Evolutionary conservation across 768 basidiomycete species (phyloP), one percentile per base, ranked within the genome.

Genomic region (Mycena olivaceomarginata): DNA sequence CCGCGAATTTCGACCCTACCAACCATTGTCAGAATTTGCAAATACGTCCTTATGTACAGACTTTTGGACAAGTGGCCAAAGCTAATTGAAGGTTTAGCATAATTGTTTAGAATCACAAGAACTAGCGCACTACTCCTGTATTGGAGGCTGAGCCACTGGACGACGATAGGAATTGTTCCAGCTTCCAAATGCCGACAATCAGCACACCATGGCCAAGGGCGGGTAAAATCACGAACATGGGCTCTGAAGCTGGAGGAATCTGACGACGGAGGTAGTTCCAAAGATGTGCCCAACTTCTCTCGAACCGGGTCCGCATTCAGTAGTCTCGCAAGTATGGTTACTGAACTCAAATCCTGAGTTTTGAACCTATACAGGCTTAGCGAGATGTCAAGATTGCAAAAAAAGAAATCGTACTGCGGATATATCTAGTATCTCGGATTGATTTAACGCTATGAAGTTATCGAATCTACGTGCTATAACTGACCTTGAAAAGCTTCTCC

Each of bases 51-150:
- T 31, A 59, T 9, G 9, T 56, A n/a, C 20, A n/a, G 51, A 77
- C 76, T n/a, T 56, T 9, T 12, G 18, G 0, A 77, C 72, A 12
- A 77, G 67, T 0, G 72, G 76, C 76, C 76, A 77, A 0, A 69
- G 43, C 76, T 77, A 6, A 39, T 39, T 3, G 16, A 62, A 62
- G 20, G 20, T n/a, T 53, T n/a, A 53, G 15, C 56, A 57, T 31
- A 8, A 22, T 16, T 25, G 22, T 25, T 31, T 31, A 64, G 18
- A 15, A 40, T 53, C 4, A 16, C 16, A 20, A 0, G 43, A 46
- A 1, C 15, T 18, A 13, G 40, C 70, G 22, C 40, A 72, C 70
- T 39, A 22, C 40, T 40, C 18, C 12, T 8, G 13, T 48, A 40
- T 16, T 16, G 16, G 31, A 11, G n/a, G 3, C 31, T 31, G 31